Conservation (phyloP, 208 protist species). For the Vickermania ingenoplastis region DNA sequence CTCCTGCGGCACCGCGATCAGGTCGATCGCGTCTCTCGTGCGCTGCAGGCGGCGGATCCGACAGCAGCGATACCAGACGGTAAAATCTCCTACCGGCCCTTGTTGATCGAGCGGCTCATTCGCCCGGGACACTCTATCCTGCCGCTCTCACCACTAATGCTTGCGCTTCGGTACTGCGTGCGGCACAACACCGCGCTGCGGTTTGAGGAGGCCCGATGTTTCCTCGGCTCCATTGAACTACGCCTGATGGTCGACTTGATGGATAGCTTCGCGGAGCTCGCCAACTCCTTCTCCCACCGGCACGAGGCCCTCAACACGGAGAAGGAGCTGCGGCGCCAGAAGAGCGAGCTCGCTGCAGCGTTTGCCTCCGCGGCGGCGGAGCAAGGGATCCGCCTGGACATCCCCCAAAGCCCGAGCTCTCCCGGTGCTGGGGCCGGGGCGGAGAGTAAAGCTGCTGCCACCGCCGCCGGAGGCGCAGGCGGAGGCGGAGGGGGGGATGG, state of each 20-base stretch:
- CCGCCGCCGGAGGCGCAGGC: no score
- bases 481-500: background rate
- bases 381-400: no score
- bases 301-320: background rate
- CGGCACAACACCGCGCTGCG: slow-evolving; percentile 10
- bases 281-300: slow-evolving; percentile 20
- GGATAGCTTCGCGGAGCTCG: slow-evolving; percentile 16
- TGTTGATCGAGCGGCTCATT: slow-evolving; percentile 7
- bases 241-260: slow-evolving; percentile 31
- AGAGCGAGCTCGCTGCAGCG: background rate
- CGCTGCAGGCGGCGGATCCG: background rate
- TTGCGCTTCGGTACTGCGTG: slow-evolving; percentile 17
- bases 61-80: background rate
- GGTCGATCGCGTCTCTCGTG: background rate
- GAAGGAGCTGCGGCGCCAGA: background rate
- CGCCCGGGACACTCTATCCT: slow-evolving; percentile 21
- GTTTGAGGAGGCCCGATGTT: slow-evolving; percentile 10
- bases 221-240: slow-evolving; percentile 17
- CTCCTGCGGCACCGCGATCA: slow-evolving; percentile 7
- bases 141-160: slow-evolving; percentile 26
- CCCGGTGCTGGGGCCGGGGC: background rate
- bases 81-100: slow-evolving; percentile 1
- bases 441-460: background rate
- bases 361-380: background rate
- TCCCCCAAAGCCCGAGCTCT: background rate